phyloP scores from a whole-genome alignment of 2,329 filamentous ascomycete genomes.

The Monosporascus sp. region DNA sequence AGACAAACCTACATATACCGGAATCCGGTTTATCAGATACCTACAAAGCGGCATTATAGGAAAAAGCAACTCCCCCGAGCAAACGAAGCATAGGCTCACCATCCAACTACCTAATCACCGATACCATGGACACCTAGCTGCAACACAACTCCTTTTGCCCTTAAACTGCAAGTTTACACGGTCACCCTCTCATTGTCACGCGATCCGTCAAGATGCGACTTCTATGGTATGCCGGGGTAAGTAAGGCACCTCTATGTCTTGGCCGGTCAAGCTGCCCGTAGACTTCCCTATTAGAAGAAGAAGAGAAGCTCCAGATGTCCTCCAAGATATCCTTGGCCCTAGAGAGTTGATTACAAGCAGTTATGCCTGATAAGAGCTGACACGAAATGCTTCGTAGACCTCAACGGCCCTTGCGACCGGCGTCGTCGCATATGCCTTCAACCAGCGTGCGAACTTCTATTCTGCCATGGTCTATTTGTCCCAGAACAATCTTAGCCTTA shows the following conservation, averaged over 20 bases:
- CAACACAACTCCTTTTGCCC: not conserved
- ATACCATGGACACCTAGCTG: not conserved
- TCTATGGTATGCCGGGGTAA: constrained; percentile 57
- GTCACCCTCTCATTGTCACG: not conserved
- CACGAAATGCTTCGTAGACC: constrained; percentile 43
- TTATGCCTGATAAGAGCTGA: constrained; percentile 7
- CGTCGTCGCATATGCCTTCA: constrained; percentile 85
- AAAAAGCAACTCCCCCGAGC: not conserved
- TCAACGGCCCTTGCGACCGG: constrained; percentile 79
- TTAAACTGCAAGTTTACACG: constrained; percentile 5
- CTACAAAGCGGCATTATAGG: not conserved
- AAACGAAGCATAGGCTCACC: not conserved
- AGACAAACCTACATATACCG: not conserved
- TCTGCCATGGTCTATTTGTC: constrained; percentile 94
- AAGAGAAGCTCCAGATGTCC: no score
- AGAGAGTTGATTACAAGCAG: constrained; percentile 1
- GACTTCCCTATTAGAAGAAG: not conserved
- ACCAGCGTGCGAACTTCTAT: constrained; percentile 96
- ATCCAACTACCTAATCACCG: not conserved
- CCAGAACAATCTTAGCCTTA: constrained; percentile 90
- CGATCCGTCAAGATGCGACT: constrained; percentile 46
- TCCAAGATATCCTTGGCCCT: constrained; percentile 5
- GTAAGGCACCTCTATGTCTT: constrained; percentile 13
- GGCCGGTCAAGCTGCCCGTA: not conserved
- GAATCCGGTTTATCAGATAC: not conserved